phyloP scores from a whole-genome alignment of 1,139 yeast species.

The Pichia inconspicua region DNA sequence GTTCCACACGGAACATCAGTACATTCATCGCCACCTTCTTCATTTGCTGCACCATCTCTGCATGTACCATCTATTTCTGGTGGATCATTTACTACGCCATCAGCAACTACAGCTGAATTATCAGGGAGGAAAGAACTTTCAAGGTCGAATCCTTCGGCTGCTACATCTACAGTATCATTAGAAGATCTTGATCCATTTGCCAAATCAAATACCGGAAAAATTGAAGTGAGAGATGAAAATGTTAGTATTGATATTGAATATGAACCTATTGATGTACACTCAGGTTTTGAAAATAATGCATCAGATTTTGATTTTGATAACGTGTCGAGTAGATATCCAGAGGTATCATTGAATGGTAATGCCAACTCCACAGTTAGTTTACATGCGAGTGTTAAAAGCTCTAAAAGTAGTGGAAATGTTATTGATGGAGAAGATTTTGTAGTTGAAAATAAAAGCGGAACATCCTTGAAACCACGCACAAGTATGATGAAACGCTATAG shows the following conservation, averaged over 20 bases:
- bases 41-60: not conserved
- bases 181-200: slow-evolving; percentile 4
- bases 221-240: not conserved
- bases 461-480: not conserved
- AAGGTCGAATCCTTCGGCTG: not conserved
- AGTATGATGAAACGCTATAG: slow-evolving; percentile 16
- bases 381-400: not conserved
- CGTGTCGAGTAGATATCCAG: slow-evolving; percentile 16
- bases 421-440: not conserved
- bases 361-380: not conserved
- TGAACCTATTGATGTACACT: not conserved
- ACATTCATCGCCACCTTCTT: slow-evolving; percentile 2
- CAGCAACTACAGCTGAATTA: not conserved
- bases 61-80: not conserved
- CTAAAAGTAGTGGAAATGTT: not conserved
- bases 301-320: not conserved
- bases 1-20: slow-evolving; percentile 11
- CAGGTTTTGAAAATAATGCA: not conserved
- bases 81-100: not conserved
- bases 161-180: slow-evolving; percentile 1
- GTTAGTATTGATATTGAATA: not conserved
- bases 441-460: not conserved
- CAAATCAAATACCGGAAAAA: not conserved
- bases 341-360: slow-evolving; percentile 9
- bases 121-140: not conserved